Base-by-base conservation (phyloP, 2,329 filamentous ascomycete species). In the Aquanectria penicillioides region DNA sequence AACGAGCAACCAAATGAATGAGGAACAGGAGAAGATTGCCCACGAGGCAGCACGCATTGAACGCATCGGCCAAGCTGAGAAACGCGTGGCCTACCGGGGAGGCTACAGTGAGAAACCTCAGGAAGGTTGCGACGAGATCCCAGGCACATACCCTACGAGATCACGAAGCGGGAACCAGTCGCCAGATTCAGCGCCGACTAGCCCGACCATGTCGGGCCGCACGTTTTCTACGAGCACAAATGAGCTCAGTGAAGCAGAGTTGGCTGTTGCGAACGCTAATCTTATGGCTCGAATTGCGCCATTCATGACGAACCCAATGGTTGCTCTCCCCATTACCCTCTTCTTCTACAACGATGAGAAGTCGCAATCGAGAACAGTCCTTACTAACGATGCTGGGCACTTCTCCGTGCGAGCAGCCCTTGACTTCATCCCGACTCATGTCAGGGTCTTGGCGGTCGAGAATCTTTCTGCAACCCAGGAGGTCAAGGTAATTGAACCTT, bases 331-430 rank as follows among this genome's bases (percentile, higher is more conserved):
- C 0, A 89, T 99, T 50, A 97, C 93, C 0, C 82, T 97, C 1
- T 97, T 98, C 80, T 98, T 99, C 75, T 99, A 96, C 78, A 95
- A 98, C 69, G 88, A 96, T 12, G 78, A 84, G 3, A 84, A 88
- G 47, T 97, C 94, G 1, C 89, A 93, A 67, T 96, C 94, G 23
- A 86, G 90, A 49, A 97, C 92, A 1, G 87, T 97, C 4, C 84
- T 86, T 62, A 99, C 96, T 0, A 90, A 97, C 70, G 90, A 95
- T 26, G 88, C 92, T 1, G 95, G 95, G 0, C 95, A 99, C 75
- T 99, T 99, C 69, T 85, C 81, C 34, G 81, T 94, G 25, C 86
- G 93, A 11, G 93, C 91, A 6, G 86, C 92, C 1, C 81, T 99
- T 28, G 90, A 95, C 23, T 99, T 99, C 71, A 81, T 97, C 2